Percentiles rank a stretch among this genome's conserved stretches.
These are phyloP conservation scores for Candida anglica DNA, from an alignment of 805 yeast genomes.

Conservation along the genomic window DNA sequence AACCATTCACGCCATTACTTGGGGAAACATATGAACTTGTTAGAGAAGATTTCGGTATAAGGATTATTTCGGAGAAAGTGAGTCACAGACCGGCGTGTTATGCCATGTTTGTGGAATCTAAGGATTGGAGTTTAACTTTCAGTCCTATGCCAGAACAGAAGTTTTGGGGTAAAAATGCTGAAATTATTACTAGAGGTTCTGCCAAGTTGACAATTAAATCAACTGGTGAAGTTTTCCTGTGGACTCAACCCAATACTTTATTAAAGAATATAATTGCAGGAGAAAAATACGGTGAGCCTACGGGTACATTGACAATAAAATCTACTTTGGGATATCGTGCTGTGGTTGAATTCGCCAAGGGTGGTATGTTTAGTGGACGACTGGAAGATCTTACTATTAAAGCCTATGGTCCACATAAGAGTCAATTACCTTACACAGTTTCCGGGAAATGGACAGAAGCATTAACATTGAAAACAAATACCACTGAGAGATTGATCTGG, in stretches of 20 bases:
- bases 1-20: conserved; percentile 90
- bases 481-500: conserved; percentile 58
- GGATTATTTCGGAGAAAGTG: conserved; percentile 82
- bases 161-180: conserved; percentile 93
- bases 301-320: conserved; percentile 59
- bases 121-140: conserved; percentile 64
- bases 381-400: conserved; percentile 61
- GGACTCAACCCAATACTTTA: conserved; percentile 80
- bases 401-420: conserved; percentile 35
- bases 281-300: conserved; percentile 89
- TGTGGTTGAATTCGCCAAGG: conserved; percentile 67
- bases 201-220: conserved; percentile 52
- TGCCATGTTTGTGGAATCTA: conserved; percentile 74
- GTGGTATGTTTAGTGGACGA: conserved; percentile 81
- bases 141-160: conserved; percentile 77
- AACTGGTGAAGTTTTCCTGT: conserved; percentile 71
- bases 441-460: conserved; percentile 84
- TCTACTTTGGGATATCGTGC: conserved; percentile 71
- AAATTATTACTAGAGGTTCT: conserved; percentile 71
- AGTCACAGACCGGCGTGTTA: conserved; percentile 82
- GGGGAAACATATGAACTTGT: conserved; percentile 93
- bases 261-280: conserved; percentile 90
- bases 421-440: conserved; percentile 38
- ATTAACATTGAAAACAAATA: conserved; percentile 41
- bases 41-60: conserved; percentile 72